phyloP scores from a whole-genome alignment of 2,329 filamentous ascomycete species.

The Setomelanomma holmii region DNA sequence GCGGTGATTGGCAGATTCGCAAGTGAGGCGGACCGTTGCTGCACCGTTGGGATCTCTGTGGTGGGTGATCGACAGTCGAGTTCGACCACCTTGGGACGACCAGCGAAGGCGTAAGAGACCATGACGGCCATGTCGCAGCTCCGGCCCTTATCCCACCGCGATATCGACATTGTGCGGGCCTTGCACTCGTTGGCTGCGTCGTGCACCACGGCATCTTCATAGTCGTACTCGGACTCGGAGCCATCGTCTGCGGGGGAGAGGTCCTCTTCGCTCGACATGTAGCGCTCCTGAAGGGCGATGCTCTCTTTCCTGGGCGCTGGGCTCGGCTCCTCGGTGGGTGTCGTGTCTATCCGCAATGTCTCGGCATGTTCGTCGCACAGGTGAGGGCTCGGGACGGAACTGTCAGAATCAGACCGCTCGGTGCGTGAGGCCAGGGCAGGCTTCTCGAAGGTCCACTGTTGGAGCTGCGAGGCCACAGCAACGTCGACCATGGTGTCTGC shows the following conservation, averaged over 20 bases:
- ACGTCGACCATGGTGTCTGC: conserved; percentile 40
- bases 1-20: conserved; percentile 39
- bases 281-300: conserved; percentile 44
- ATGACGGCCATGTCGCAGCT: conserved; percentile 47
- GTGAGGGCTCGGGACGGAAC: conserved; percentile 44
- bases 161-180: conserved; percentile 43
- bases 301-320: conserved; percentile 27
- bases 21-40: conserved; percentile 44
- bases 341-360: conserved; percentile 42
- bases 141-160: conserved; percentile 41
- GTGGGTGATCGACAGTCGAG: conserved; percentile 33
- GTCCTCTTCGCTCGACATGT: conserved; percentile 50
- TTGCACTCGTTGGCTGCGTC: conserved; percentile 35
- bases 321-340: conserved; percentile 19
- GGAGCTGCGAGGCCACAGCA: conserved; percentile 41
- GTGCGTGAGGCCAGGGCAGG: conserved; percentile 30
- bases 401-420: conserved; percentile 37
- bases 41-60: conserved; percentile 21
- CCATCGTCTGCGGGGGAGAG: conserved; percentile 46
- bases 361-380: conserved; percentile 45
- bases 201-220: conserved; percentile 39
- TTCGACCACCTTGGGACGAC: conserved; percentile 49
- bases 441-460: conserved; percentile 49
- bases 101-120: conserved; percentile 47
- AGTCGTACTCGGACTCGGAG: conserved; percentile 39